phyloP scores from a whole-genome alignment of 805 yeast genomes.

The Suhomyces kilbournensis region DNA sequence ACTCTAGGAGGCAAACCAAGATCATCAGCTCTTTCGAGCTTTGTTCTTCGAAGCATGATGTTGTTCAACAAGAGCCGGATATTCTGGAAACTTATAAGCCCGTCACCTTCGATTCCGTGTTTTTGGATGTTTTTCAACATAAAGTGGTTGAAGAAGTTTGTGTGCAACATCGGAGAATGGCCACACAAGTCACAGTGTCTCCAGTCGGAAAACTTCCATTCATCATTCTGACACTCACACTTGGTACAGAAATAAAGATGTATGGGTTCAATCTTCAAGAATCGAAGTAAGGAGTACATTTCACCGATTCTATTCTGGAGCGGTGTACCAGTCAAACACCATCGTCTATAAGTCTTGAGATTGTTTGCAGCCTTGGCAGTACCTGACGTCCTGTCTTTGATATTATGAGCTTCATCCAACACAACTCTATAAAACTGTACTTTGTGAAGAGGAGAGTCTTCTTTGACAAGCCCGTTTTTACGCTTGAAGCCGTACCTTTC shows the following conservation, averaged over 20 bases:
- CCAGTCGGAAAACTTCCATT: conserved; percentile 83
- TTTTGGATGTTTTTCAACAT: conserved; percentile 92
- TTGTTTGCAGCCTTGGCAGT: conserved; percentile 90
- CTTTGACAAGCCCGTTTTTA: conserved; percentile 67
- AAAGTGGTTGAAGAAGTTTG: conserved; percentile 93
- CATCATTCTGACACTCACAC: conserved; percentile 78
- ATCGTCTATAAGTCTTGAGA: conserved; percentile 67
- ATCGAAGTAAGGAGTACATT: conserved; percentile 86
- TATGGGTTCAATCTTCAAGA: conserved; percentile 80
- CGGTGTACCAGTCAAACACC: conserved; percentile 97
- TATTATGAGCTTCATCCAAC: conserved; percentile 95
- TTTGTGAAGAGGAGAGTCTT: conserved; percentile 69
- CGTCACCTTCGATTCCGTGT: conserved; percentile 78
- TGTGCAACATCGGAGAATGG: conserved; percentile 92
- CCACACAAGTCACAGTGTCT: conserved; percentile 84
- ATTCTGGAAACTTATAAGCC: conserved; percentile 70
- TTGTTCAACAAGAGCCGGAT: conserved; percentile 72
- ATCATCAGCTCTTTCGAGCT: conserved; percentile 95
- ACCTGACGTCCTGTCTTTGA: conserved; percentile 90
- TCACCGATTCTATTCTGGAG: conserved; percentile 96
- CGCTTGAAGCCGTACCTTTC: conserved; percentile 81
- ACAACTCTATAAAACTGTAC: conserved; percentile 80
- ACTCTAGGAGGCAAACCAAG: conserved; percentile 95
- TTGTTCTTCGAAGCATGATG: conserved; percentile 91
- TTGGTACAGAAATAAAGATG: conserved; percentile 89